These are phyloP conservation scores for Populus tomentosa DNA, from an alignment of 441 rosid genomes.

Conservation along the genomic window DNA sequence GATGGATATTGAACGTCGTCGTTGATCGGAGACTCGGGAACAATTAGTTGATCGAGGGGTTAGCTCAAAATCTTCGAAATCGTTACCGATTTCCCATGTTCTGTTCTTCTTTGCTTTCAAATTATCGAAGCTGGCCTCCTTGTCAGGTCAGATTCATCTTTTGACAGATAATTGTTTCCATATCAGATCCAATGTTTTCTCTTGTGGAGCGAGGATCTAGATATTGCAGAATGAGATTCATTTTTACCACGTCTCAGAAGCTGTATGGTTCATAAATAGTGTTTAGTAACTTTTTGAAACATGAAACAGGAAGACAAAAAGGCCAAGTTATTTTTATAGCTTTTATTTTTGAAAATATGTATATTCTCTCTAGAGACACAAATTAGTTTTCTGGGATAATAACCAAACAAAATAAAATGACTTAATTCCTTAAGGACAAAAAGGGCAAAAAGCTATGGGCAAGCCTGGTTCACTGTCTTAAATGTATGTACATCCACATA, in stretches of 20 bases:
- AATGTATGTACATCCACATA: slow-evolving; percentile 19
- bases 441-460: too few species aligned
- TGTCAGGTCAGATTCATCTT: slow-evolving; percentile 8
- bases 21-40: slow-evolving; percentile 86
- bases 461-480: background rate
- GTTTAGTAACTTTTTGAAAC: too few species aligned
- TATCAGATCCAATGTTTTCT: slow-evolving; percentile 18
- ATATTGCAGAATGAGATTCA: slow-evolving; percentile 17
- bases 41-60: slow-evolving; percentile 85
- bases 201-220: slow-evolving; percentile 15
- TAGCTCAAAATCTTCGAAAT: slow-evolving; percentile 42
- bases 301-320: too few species aligned
- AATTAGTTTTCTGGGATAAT: too few species aligned
- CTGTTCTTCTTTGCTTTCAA: too few species aligned
- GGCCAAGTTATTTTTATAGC: too few species aligned
- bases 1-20: slow-evolving; percentile 45
- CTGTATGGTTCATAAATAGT: slow-evolving; percentile 10
- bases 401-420: background rate
- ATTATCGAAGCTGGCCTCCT: too few species aligned
- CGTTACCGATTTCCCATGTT: background rate
- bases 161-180: slow-evolving; percentile 26
- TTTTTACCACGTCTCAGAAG: slow-evolving; percentile 20
- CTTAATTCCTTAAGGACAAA: too few species aligned
- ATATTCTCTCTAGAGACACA: too few species aligned
- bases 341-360: too few species aligned